phyloP scores from a whole-genome alignment of 306 rosid species.

The Dalbergia cultrata region DNA sequence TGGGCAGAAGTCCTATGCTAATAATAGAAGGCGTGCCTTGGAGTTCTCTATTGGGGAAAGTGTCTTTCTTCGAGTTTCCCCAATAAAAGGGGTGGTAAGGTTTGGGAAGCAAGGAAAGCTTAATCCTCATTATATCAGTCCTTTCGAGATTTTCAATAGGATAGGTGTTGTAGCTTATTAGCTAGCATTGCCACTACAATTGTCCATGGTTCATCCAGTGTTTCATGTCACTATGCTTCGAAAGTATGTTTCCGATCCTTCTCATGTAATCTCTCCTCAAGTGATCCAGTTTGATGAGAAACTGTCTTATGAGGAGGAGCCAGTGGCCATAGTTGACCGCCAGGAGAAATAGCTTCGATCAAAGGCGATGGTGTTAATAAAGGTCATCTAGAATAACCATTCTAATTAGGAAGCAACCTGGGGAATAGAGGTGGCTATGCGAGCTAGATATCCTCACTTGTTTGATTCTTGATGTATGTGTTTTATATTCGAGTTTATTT shows the following conservation, averaged over 20 bases:
- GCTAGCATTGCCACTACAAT: not conserved
- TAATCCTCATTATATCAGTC: not conserved
- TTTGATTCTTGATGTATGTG: not conserved
- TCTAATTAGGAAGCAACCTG: not conserved
- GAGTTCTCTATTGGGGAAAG: not conserved
- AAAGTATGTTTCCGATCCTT: no score
- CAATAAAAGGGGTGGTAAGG: not conserved
- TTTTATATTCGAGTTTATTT: no score
- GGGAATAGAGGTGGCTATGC: not conserved
- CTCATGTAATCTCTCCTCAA: no score
- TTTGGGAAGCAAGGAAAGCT: not conserved
- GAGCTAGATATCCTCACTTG: not conserved
- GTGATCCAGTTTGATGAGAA: no score
- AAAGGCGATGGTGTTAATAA: not conserved
- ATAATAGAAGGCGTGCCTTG: no score
- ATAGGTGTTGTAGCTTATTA: not conserved
- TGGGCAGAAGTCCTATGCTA: no score
- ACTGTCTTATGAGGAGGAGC: not conserved
- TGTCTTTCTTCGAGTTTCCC: not conserved
- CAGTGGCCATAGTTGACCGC: no score
- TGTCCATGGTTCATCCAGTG: not conserved
- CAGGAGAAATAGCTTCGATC: no score
- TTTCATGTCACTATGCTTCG: not conserved
- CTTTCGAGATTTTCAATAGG: not conserved
- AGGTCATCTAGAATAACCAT: not conserved